Base-by-base conservation (phyloP, 2,329 filamentous ascomycete genomes). In the Paraconiothyrium sp. region DNA sequence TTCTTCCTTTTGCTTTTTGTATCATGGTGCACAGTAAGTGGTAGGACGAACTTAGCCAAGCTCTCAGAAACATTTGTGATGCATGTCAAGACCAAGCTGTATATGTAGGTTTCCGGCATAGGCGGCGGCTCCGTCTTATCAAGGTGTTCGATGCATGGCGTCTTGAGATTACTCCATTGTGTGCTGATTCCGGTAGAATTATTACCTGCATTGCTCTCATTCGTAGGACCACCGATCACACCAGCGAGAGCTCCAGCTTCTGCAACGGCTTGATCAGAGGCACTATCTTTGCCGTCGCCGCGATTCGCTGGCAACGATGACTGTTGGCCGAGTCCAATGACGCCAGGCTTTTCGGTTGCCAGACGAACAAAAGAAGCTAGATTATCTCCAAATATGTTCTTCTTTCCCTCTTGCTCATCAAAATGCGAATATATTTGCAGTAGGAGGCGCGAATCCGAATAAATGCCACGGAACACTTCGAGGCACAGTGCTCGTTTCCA, bases 401-500 rank as follows among this genome's bases (percentile, higher is more conserved):
- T 94, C 69, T 90, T 88, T 3, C 87, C 89, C 47, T 92, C 84
- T 54, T 87, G 82, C 14, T 87, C 86, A 74, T 99, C 94, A 69
- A 93, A 98, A 16, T 91, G 83, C 7, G 88, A 84, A 74, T 92
- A 98, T 2, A 97, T 92, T 41, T 90, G 88, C 46, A 95, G 84
- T 1, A 97, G 84, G 24, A 97, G 84, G 11, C 86, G 85, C 39
- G 93, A 88, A 62, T 98, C 93, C 0, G 91, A 85, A 78, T 97
- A 97, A 7, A 98, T 86, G 7, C 91, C 90, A 59, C 92, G 88
- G 70, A 97, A 92, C 0, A 97, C 88, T 74, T 99, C 95, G 87
- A 99, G 92, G 65, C 93, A 96, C 6, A 98, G 79, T 0, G 92
- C 90, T 60, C 94, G 86, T 76, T 94, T 97, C 95, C 96, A 99